These are phyloP conservation scores for Vanrija pseudolonga DNA, from an alignment of 1,284 basidiomycete genomes.

Conservation along the genomic window DNA sequence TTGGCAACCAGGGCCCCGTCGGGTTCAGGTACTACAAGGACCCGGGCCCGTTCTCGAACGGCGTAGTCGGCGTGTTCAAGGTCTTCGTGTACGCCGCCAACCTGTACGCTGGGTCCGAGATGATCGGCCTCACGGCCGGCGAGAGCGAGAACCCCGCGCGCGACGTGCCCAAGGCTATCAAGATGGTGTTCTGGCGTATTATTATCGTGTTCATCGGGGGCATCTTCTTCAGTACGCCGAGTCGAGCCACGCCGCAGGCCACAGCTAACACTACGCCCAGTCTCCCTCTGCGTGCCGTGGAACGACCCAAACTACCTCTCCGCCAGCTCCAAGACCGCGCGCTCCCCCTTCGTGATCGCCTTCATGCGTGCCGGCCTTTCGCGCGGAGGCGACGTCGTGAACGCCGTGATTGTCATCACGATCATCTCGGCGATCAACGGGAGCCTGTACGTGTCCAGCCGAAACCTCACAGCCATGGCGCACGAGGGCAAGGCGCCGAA, in stretches of 20 bases:
- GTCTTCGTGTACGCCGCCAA: conserved; percentile 51
- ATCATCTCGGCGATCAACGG: conserved; percentile 36
- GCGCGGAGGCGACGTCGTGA: conserved; percentile 40
- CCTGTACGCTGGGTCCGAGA: conserved; percentile 41
- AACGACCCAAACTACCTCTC: neutral
- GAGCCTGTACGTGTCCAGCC: conserved; percentile 22
- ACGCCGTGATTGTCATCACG: conserved; percentile 34
- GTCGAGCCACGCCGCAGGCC: neutral
- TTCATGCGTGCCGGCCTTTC: neutral
- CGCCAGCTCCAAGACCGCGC: neutral
- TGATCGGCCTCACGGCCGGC: conserved; percentile 55
- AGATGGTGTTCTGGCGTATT: conserved; percentile 73
- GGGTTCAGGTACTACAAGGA: neutral
- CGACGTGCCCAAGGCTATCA: conserved; percentile 71
- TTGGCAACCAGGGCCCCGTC: neutral
- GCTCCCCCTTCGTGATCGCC: conserved; percentile 31
- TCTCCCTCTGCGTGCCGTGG: neutral
- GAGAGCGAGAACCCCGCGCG: conserved; percentile 58
- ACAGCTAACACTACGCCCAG: conserved; percentile 25
- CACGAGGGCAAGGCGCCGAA: conserved; percentile 56
- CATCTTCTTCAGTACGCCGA: neutral
- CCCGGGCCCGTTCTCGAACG: neutral
- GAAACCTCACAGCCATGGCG: conserved; percentile 51
- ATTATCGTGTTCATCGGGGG: conserved; percentile 61
- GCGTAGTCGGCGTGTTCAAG: conserved; percentile 59